A percentile compares a stretch with the other conserved stretches of the same genome.
Evolutionary conservation across 768 basidiomycete genomes (phyloP).

Genomic region (Vararia minispora): DNA sequence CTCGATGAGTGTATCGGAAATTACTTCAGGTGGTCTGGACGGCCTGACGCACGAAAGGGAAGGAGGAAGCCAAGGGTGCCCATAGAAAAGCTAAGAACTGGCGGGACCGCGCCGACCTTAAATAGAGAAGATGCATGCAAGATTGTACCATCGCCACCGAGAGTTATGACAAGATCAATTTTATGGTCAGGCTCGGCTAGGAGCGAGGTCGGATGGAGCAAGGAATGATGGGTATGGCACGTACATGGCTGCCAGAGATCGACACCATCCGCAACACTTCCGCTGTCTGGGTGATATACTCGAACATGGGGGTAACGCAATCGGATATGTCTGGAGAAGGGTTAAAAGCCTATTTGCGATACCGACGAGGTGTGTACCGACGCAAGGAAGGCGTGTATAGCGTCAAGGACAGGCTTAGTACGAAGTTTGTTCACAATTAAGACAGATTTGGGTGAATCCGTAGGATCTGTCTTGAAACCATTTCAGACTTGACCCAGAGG

Average conservation of each 20-base stretch:
- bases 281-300: conserved; percentile 26
- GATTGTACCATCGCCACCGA: conserved; percentile 94
- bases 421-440: conserved; percentile 76
- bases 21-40: not conserved
- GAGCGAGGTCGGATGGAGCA: not conserved
- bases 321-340: conserved; percentile 17
- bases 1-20: not conserved
- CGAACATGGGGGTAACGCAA: conserved; percentile 21
- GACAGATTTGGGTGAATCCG: conserved; percentile 43
- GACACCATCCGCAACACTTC: conserved; percentile 39
- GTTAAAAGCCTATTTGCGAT: conserved; percentile 1
- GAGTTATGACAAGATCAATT: conserved; percentile 80
- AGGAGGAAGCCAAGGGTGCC: conserved; percentile 89
- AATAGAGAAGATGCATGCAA: conserved; percentile 89
- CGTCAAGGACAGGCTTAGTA: conserved; percentile 65
- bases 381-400: conserved; percentile 66
- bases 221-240: conserved; percentile 5
- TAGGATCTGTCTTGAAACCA: too few species aligned
- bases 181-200: conserved; percentile 38
- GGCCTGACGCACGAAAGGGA: conserved; percentile 72
- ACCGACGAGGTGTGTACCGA: conserved; percentile 23
- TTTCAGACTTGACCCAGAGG: too few species aligned
- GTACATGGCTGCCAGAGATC: conserved; percentile 49
- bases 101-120: conserved; percentile 83
- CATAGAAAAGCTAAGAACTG: conserved; percentile 84